Conservation (phyloP, 2,329 filamentous ascomycete genomes). For the Massarina eburnea region DNA sequence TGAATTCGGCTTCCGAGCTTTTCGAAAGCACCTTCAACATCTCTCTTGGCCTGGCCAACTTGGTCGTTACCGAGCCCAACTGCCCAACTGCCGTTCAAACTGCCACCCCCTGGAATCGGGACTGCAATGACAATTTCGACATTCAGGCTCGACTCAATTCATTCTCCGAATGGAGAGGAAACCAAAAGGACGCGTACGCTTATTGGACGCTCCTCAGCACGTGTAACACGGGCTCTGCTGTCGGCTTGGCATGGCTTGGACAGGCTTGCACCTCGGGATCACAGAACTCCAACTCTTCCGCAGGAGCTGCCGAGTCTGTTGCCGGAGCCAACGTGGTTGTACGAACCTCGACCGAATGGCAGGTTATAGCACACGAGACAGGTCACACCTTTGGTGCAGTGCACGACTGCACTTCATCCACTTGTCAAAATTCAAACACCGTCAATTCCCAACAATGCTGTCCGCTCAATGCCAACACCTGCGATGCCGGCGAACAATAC, state of each 20-base stretch:
- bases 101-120: conserved; percentile 80
- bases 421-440: conserved; percentile 65
- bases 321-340: conserved; percentile 89
- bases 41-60: conserved; percentile 82
- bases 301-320: conserved; percentile 66
- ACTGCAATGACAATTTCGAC: conserved; percentile 62
- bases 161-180: conserved; percentile 86
- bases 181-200: conserved; percentile 75
- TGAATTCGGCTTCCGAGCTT: conserved; percentile 83
- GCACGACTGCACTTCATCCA: conserved; percentile 77
- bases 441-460: conserved; percentile 73
- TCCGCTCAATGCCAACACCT: conserved; percentile 67
- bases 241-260: conserved; percentile 90
- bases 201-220: conserved; percentile 90
- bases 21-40: conserved; percentile 96
- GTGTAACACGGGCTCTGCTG: conserved; percentile 79
- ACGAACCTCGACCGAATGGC: conserved; percentile 82
- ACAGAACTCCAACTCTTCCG: conserved; percentile 46
- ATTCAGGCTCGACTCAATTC: conserved; percentile 80
- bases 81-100: conserved; percentile 71
- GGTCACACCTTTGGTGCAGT: conserved; percentile 96
- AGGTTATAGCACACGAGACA: conserved; percentile 91
- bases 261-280: conserved; percentile 73
- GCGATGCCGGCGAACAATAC: conserved; percentile 75
- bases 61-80: conserved; percentile 73